These are phyloP conservation scores for Setaria italica DNA, from an alignment of 202 grass and related monocot genomes.

Conservation along the genomic window DNA sequence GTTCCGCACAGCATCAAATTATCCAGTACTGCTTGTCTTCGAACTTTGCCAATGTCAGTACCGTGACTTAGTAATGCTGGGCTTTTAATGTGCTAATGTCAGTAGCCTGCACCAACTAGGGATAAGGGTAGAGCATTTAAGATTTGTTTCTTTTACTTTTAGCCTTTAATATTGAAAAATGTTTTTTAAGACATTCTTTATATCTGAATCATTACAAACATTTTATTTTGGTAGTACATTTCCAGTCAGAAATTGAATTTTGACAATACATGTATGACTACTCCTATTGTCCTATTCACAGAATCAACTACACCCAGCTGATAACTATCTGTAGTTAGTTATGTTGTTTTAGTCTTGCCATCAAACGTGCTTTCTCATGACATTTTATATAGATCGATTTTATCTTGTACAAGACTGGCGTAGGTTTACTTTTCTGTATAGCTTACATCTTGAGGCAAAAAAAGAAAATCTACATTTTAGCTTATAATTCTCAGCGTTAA, in stretches of 20 bases:
- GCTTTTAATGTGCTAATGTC: constrained; percentile 23
- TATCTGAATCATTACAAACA: background rate
- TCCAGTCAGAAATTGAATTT: constrained; percentile 44
- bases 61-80: constrained; percentile 2
- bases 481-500: background rate
- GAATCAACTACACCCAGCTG: constrained; percentile 22
- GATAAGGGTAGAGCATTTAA: background rate
- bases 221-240: background rate
- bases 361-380: background rate
- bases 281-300: background rate
- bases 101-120: constrained; percentile 27
- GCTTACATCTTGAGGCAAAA: background rate
- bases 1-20: background rate
- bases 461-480: background rate
- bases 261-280: constrained; percentile 31
- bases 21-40: constrained; percentile 21
- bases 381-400: background rate
- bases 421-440: background rate
- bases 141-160: background rate
- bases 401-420: background rate
- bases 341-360: too few relatives aligned
- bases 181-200: background rate
- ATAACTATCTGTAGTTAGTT: constrained; percentile 4
- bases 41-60: background rate
- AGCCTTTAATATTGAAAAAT: constrained; percentile 18